Evolutionary conservation across 306 rosid genomes (phyloP), one percentile per base, ranked within the genome.

Genomic region (Lathyrus sativus): DNA sequence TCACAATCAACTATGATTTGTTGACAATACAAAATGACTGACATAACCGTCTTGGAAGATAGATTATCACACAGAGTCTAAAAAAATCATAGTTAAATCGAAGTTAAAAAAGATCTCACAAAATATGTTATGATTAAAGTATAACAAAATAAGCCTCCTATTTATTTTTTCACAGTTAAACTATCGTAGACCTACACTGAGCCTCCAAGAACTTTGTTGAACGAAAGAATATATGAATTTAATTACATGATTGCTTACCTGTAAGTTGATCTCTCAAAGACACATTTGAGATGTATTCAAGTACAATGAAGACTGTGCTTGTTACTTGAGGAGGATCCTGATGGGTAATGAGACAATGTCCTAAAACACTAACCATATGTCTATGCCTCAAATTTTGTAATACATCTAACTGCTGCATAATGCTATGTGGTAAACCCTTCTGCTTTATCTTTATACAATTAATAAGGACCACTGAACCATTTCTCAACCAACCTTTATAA

Each of bases 311-410:
- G 62, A 90, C 78, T 10, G 96, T 80, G 72, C 75, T 66, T 55
- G 83, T 72, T 73, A 87, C 18, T 68, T 79, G 89, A 15, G 86
- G 86, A 74, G 81, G 85, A n/a, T 87, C 97, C 65, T 82, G 97
- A 44, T 57, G 71, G 65, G 85, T 83, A 49, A 87, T 75, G 61
- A 82, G 33, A 70, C 87, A 84, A 79, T 95, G 97, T 63, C 99
- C 99, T 2, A 95, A 59, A 77, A 95, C 83, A 74, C 97, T 90
- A 71, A 88, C 96, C 86, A 95, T 71, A 83, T 95, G 96, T 74
- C 89, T 80, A 41, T 95, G 99, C 80, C 99, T 90, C 48, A 90
- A 79, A 76, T 88, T 84, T 11, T 83, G 74, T 19, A 95, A 60
- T 13, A 78, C 84, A 35, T 84, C 95, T 74, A 88, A 76, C 54